Percentiles rank a stretch among this genome's conserved stretches.
Conservation (phyloP, 2,329 filamentous ascomycete genomes). For the Endoconidiophora polonica region DNA sequence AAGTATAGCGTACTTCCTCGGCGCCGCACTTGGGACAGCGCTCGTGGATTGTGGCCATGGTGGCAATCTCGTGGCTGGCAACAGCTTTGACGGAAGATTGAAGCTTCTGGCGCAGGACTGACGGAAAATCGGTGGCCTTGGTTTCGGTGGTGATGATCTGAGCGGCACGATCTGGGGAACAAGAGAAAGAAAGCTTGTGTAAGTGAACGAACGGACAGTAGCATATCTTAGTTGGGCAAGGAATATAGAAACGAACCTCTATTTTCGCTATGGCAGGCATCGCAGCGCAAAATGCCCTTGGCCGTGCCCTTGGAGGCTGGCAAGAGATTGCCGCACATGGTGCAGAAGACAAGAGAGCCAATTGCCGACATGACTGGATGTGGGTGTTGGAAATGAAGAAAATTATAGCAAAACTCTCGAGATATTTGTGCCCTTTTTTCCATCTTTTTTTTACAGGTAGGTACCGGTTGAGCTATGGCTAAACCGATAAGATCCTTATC, state of each 20-base stretch:
- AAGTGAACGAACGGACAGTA: background rate
- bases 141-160: slow-evolving; percentile 67
- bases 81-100: slow-evolving; percentile 70
- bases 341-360: slow-evolving; percentile 84
- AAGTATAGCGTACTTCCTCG: slow-evolving; percentile 69
- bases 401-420: background rate
- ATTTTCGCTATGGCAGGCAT: slow-evolving; percentile 72
- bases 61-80: slow-evolving; percentile 59
- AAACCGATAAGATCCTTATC: slow-evolving; percentile 11
- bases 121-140: slow-evolving; percentile 84
- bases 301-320: slow-evolving; percentile 62
- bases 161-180: slow-evolving; percentile 46
- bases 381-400: background rate
- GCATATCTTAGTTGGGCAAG: background rate
- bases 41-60: slow-evolving; percentile 48
- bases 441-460: background rate
- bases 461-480: slow-evolving; percentile 1
- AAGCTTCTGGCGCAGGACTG: slow-evolving; percentile 67
- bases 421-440: background rate
- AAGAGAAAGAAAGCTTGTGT: slow-evolving; percentile 2
- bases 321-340: slow-evolving; percentile 77
- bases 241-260: slow-evolving; percentile 39
- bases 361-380: slow-evolving; percentile 60
- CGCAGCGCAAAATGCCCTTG: slow-evolving; percentile 63
- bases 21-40: slow-evolving; percentile 68